Conservation (phyloP, 2,329 filamentous ascomycete species). For the Monilinia fructicola region DNA sequence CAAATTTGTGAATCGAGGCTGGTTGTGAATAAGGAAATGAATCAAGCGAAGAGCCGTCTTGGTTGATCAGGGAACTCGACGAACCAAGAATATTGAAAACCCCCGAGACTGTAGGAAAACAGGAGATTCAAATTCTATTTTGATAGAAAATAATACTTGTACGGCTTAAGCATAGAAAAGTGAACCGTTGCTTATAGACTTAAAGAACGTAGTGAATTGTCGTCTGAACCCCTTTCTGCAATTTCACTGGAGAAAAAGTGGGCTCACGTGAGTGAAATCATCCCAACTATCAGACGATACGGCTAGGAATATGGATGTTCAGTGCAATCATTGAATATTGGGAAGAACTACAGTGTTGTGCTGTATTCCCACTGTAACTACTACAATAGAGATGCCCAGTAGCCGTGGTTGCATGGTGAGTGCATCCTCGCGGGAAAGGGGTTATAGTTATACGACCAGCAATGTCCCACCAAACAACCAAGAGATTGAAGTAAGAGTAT, state of each 20-base stretch:
- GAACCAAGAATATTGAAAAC: background rate
- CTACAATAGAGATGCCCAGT: background rate
- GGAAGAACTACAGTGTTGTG: background rate
- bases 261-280: background rate
- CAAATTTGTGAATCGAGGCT: slow-evolving; percentile 7
- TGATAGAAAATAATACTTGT: background rate
- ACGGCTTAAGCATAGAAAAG: background rate
- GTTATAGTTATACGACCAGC: background rate
- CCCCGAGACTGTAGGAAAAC: background rate
- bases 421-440: background rate
- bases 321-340: background rate
- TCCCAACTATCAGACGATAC: background rate
- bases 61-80: background rate
- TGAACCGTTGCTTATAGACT: background rate
- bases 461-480: background rate
- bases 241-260: background rate
- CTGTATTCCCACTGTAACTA: background rate
- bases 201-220: background rate
- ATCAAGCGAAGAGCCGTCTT: slow-evolving; percentile 9
- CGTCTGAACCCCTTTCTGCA: slow-evolving; percentile 16
- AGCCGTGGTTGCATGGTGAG: background rate
- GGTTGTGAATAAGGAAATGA: background rate
- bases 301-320: background rate
- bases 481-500: background rate
- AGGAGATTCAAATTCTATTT: background rate